These are phyloP conservation scores for Clarkia xantiana DNA, from an alignment of 345 rosid species.

Conservation along the genomic window DNA sequence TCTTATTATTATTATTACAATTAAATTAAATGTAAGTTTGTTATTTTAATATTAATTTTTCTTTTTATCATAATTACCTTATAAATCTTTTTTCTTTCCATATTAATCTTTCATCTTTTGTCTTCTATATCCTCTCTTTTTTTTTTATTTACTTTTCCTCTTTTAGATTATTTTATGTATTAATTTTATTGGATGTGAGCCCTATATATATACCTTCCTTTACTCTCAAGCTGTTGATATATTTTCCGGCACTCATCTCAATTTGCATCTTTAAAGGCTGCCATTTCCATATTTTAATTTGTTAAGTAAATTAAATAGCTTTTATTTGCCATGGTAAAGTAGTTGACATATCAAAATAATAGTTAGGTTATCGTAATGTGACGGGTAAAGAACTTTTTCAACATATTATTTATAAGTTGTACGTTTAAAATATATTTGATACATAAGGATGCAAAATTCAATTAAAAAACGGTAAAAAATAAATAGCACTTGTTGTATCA, in stretches of 20 bases:
- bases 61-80: not conserved
- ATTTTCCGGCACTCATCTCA: not conserved
- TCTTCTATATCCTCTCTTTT: not conserved
- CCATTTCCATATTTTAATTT: not conserved
- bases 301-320: too few species aligned
- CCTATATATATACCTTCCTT: slow-evolving; percentile 6
- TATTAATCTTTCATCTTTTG: too few species aligned
- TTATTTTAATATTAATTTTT: not conserved
- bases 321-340: too few species aligned
- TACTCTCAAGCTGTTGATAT: slow-evolving; percentile 7
- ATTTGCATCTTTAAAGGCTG: not conserved
- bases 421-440: too few species aligned
- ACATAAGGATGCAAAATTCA: too few species aligned
- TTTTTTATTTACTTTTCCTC: not conserved
- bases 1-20: not conserved
- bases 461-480: too few species aligned
- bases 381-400: too few species aligned
- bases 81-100: too few species aligned
- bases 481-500: too few species aligned
- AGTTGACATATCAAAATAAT: too few species aligned
- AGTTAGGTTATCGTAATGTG: too few species aligned
- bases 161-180: not conserved
- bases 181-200: not conserved
- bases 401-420: too few species aligned
- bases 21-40: not conserved